Evolutionary conservation across 2,329 filamentous ascomycete species (phyloP).

Genomic region (Xylaria arbuscula): DNA sequence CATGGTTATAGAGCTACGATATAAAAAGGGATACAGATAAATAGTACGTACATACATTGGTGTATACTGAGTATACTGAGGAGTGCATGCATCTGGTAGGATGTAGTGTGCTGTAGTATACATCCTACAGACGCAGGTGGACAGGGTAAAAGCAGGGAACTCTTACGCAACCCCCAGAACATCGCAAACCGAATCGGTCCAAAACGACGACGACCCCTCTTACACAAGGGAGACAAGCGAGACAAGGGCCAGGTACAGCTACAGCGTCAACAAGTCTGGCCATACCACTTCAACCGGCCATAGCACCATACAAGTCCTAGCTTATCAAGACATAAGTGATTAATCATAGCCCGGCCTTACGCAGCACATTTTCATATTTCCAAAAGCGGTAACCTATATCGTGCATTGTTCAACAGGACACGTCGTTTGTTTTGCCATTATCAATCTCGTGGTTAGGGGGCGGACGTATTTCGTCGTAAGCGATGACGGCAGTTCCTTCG

Average conservation of each 20-base stretch:
- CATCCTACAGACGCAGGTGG: too few relatives aligned
- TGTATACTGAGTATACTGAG: too few relatives aligned
- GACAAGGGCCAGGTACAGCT: not conserved
- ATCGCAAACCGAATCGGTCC: slow-evolving; percentile 18
- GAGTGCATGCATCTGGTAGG: too few relatives aligned
- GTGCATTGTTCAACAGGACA: slow-evolving; percentile 23
- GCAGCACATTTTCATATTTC: slow-evolving; percentile 25
- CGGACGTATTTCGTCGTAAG: slow-evolving; percentile 18
- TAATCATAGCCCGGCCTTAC: slow-evolving; percentile 20
- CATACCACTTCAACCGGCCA: not conserved
- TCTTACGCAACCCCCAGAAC: not conserved
- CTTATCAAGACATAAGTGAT: not conserved
- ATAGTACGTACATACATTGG: too few relatives aligned
- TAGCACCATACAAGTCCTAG: slow-evolving; percentile 12
- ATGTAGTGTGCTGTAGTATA: too few relatives aligned
- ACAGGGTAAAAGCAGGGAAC: not conserved
- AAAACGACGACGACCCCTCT: not conserved
- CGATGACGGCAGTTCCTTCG: slow-evolving; percentile 20
- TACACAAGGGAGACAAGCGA: not conserved
- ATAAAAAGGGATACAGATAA: not conserved
- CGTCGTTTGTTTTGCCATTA: slow-evolving; percentile 15
- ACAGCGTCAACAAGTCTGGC: not conserved
- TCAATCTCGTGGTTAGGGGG: slow-evolving; percentile 11
- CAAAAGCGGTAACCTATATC: slow-evolving; percentile 25
- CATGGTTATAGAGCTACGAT: not conserved